These are phyloP conservation scores for Citrus cavaleriei DNA, from an alignment of 345 rosid species.

Conservation along the genomic window DNA sequence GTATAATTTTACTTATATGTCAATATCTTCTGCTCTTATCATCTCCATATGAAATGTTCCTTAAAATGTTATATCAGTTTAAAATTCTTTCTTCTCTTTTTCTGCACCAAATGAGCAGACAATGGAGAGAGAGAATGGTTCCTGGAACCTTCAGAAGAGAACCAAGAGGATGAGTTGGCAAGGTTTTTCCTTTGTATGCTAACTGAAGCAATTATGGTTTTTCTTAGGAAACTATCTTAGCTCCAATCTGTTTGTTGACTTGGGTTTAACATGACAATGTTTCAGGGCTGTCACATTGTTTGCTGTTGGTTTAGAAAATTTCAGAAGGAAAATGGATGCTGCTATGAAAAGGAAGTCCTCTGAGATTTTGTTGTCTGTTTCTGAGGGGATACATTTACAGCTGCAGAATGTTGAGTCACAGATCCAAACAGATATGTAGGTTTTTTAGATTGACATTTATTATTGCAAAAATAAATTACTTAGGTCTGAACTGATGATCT, in stretches of 20 bases:
- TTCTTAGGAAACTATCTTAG: not conserved
- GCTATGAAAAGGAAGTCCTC: constrained; percentile 68
- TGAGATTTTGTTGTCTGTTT: constrained; percentile 67
- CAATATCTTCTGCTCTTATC: constrained; percentile 8
- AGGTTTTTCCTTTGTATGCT: constrained; percentile 46
- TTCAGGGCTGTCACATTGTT: constrained; percentile 67
- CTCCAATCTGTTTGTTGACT: constrained; percentile 15
- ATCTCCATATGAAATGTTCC: constrained; percentile 1
- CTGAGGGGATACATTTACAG: constrained; percentile 58
- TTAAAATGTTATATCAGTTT: not conserved
- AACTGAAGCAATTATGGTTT: not conserved
- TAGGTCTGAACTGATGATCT: constrained; percentile 21
- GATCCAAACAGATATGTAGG: constrained; percentile 71
- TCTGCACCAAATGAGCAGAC: constrained; percentile 36
- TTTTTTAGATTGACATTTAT: constrained; percentile 15
- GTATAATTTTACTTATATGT: constrained; percentile 33
- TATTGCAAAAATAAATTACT: constrained; percentile 14
- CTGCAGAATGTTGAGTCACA: constrained; percentile 64
- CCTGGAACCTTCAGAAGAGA: constrained; percentile 44
- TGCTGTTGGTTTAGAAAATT: constrained; percentile 64
- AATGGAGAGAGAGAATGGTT: constrained; percentile 40
- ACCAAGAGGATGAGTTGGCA: constrained; percentile 60
- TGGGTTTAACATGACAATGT: constrained; percentile 26
- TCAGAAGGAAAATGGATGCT: constrained; percentile 57
- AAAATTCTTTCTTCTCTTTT: constrained; percentile 2